Evolutionary conservation across 2,329 filamentous ascomycete species (phyloP).

Genomic region (Dothiorella sarmentorum): DNA sequence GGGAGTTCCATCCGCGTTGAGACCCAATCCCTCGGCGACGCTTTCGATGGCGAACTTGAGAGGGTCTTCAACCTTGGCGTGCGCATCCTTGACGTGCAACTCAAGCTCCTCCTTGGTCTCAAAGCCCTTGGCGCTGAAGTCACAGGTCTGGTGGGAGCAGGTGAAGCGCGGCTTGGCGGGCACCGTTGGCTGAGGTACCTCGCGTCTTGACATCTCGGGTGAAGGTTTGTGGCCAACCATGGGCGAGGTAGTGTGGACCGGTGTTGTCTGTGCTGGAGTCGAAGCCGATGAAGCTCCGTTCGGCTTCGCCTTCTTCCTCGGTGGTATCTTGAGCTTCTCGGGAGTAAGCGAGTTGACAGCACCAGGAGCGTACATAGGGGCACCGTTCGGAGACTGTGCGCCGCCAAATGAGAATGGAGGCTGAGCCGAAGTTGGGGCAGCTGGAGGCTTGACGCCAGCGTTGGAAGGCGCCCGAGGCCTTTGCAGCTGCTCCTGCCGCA

Average conservation of each 20-base stretch:
- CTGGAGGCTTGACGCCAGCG: slow-evolving; percentile 38
- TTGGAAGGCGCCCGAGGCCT: slow-evolving; percentile 32
- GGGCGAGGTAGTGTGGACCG: slow-evolving; percentile 40
- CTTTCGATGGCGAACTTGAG: slow-evolving; percentile 55
- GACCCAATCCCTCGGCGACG: slow-evolving; percentile 45
- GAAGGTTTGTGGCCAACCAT: slow-evolving; percentile 38
- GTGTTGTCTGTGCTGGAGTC: slow-evolving; percentile 28
- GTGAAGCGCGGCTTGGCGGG: slow-evolving; percentile 48
- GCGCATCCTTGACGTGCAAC: slow-evolving; percentile 52
- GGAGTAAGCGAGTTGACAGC: slow-evolving; percentile 51
- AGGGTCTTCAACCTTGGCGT: slow-evolving; percentile 54
- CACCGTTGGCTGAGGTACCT: slow-evolving; percentile 40
- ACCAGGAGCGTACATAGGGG: slow-evolving; percentile 51
- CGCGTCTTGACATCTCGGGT: slow-evolving; percentile 47
- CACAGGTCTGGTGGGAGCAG: slow-evolving; percentile 53
- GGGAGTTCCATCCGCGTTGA: slow-evolving; percentile 49
- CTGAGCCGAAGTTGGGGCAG: slow-evolving; percentile 49
- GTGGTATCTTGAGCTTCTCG: slow-evolving; percentile 57
- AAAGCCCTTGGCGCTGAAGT: slow-evolving; percentile 54
- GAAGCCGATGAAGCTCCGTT: slow-evolving; percentile 41
- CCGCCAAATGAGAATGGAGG: slow-evolving; percentile 51
- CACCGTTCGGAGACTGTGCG: slow-evolving; percentile 53
- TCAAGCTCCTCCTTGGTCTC: slow-evolving; percentile 53
- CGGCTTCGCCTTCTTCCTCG: slow-evolving; percentile 54
- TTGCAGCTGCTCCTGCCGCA: slow-evolving; percentile 39